Evolutionary conservation across 225 moss, liverwort and hornwort genomes (phyloP).

Genomic region (Pseudisothecium myosuroides): DNA sequence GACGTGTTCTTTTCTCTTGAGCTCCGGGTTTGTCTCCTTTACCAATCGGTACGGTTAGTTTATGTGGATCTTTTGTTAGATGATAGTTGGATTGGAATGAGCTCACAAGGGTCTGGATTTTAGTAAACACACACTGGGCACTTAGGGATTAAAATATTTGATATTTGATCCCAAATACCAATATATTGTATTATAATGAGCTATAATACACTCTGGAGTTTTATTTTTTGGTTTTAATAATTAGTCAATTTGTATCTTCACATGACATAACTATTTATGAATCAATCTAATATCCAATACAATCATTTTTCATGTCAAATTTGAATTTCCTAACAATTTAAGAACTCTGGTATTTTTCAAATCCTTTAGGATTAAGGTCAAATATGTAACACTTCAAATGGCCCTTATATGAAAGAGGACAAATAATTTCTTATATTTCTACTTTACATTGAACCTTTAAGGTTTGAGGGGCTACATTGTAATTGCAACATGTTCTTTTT

Average conservation of each 20-base stretch:
- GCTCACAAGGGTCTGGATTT: too few relatives aligned
- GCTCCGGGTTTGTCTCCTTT: too few relatives aligned
- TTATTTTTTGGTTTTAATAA: not conserved
- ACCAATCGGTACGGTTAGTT: too few relatives aligned
- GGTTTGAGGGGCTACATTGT: not conserved
- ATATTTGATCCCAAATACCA: not conserved
- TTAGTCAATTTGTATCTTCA: not conserved
- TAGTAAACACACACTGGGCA: too few relatives aligned
- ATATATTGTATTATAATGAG: not conserved
- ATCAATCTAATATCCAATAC: not conserved
- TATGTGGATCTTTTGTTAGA: too few relatives aligned
- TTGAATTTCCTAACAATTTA: not conserved
- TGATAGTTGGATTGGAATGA: too few relatives aligned
- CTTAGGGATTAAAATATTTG: too few relatives aligned
- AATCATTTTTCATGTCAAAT: not conserved
- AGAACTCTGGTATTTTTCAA: not conserved
- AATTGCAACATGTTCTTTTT: not conserved
- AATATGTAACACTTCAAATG: not conserved
- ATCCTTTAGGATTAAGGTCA: not conserved
- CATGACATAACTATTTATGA: accelerated
- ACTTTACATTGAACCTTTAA: not conserved
- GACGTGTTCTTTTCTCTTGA: too few relatives aligned
- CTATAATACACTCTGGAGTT: not conserved
- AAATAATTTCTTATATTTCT: not conserved
- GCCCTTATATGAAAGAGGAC: not conserved